These are phyloP conservation scores for Scutellaria barbata DNA, from an alignment of 257 asterid species.

Conservation along the genomic window DNA sequence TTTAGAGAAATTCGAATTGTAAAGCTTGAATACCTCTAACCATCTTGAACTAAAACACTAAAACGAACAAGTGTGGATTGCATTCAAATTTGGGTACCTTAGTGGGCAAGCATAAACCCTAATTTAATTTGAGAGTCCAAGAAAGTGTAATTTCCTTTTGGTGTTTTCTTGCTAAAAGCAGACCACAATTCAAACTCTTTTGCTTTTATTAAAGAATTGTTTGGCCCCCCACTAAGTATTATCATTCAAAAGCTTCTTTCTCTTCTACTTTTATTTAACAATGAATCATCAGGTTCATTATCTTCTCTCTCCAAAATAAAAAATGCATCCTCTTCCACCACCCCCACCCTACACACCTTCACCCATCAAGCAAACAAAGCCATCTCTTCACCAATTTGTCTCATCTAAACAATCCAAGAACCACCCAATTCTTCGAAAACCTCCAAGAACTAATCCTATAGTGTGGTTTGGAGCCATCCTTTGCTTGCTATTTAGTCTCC, in stretches of 20 bases:
- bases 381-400: slow-evolving; percentile 38
- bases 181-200: slow-evolving; percentile 53
- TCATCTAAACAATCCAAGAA: slow-evolving; percentile 42
- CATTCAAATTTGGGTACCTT: slow-evolving; percentile 35
- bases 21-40: too few species aligned
- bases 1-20: too few species aligned
- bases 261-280: slow-evolving; percentile 41
- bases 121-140: slow-evolving; percentile 35
- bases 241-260: slow-evolving; percentile 49
- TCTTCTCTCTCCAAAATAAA: slow-evolving; percentile 19
- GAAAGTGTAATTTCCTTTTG: slow-evolving; percentile 40
- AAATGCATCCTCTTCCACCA: slow-evolving; percentile 51
- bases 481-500: slow-evolving; percentile 66
- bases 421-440: slow-evolving; percentile 52
- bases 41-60: too few species aligned
- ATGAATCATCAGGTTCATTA: slow-evolving; percentile 30
- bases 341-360: slow-evolving; percentile 55
- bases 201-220: slow-evolving; percentile 42
- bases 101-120: slow-evolving; percentile 58
- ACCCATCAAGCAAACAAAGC: slow-evolving; percentile 43
- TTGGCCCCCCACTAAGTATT: slow-evolving; percentile 44
- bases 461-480: slow-evolving; percentile 69
- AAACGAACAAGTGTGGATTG: too few species aligned
- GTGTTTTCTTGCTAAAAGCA: slow-evolving; percentile 40
- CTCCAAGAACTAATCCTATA: slow-evolving; percentile 61